These are phyloP conservation scores for Acephala macrosclerotiorum DNA, from an alignment of 2,329 filamentous ascomycete genomes.

Conservation along the genomic window DNA sequence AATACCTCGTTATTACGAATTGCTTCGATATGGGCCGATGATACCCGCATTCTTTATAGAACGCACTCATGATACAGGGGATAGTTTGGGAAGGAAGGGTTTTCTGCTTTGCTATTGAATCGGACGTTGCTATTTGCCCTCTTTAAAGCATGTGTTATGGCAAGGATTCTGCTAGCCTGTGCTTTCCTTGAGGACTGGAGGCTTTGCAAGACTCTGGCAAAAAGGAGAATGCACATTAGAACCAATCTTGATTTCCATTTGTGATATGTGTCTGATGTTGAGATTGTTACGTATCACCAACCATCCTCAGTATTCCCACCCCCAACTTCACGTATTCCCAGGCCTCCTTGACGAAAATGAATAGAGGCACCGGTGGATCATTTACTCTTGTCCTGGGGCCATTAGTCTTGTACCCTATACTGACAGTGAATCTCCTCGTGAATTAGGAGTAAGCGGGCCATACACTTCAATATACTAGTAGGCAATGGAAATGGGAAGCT, in stretches of 20 bases:
- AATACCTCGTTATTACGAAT: constrained; percentile 29
- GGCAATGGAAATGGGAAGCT: not conserved
- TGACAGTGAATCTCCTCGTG: not conserved
- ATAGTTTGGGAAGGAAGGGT: constrained; percentile 28
- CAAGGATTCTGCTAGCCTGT: constrained; percentile 26
- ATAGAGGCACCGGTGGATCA: constrained; percentile 41
- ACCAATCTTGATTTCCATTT: constrained; percentile 8
- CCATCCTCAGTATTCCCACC: constrained; percentile 30
- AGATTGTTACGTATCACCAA: constrained; percentile 13
- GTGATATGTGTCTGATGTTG: not conserved
- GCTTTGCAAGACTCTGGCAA: constrained; percentile 33
- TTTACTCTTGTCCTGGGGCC: constrained; percentile 36
- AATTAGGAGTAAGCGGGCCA: not conserved
- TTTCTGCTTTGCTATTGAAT: constrained; percentile 31
- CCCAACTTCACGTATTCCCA: constrained; percentile 38
- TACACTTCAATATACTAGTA: not conserved
- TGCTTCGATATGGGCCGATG: constrained; percentile 44
- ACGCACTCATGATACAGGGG: constrained; percentile 38
- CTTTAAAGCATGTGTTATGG: constrained; percentile 30
- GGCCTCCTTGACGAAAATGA: constrained; percentile 33
- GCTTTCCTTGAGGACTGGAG: constrained; percentile 34
- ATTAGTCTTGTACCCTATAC: not conserved
- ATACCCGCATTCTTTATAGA: constrained; percentile 46
- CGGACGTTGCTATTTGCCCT: constrained; percentile 29
- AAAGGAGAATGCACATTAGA: constrained; percentile 26